Evolutionary conservation across 2,329 filamentous ascomycete species (phyloP).

Genomic region (Penicillium sp.): DNA sequence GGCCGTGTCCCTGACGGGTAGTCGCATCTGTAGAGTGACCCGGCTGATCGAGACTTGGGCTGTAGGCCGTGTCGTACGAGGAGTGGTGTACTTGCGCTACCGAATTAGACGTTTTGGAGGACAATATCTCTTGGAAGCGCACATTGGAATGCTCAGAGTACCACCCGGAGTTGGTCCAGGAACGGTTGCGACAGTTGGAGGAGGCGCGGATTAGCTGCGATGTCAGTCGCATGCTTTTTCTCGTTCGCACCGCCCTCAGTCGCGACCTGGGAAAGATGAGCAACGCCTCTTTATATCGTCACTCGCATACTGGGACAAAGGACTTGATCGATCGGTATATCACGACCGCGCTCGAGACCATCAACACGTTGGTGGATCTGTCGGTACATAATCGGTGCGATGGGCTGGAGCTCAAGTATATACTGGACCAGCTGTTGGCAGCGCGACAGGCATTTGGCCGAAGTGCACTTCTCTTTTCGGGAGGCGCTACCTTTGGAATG

Average conservation of each 20-base stretch:
- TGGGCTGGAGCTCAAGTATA: slow-evolving; percentile 63
- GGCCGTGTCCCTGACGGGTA: slow-evolving; percentile 12
- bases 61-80: slow-evolving; percentile 68
- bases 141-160: slow-evolving; percentile 72
- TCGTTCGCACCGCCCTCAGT: slow-evolving; percentile 79
- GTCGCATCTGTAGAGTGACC: slow-evolving; percentile 20
- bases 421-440: slow-evolving; percentile 72
- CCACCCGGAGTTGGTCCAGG: slow-evolving; percentile 70
- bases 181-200: slow-evolving; percentile 75
- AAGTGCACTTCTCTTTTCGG: slow-evolving; percentile 80
- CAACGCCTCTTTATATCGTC: slow-evolving; percentile 78
- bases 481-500: slow-evolving; percentile 90
- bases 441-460: slow-evolving; percentile 83
- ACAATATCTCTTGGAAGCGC: slow-evolving; percentile 80
- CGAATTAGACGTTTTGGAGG: slow-evolving; percentile 79
- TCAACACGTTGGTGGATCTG: slow-evolving; percentile 72
- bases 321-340: slow-evolving; percentile 86
- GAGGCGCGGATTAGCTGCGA: slow-evolving; percentile 74
- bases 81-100: slow-evolving; percentile 79
- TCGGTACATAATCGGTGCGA: slow-evolving; percentile 58
- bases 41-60: slow-evolving; percentile 19
- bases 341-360: slow-evolving; percentile 74
- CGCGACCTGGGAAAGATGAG: slow-evolving; percentile 87
- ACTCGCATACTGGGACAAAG: slow-evolving; percentile 87
- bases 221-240: slow-evolving; percentile 75